Conservation (phyloP, 495 filamentous ascomycete species). For the Astrothelium subdiscretum region DNA sequence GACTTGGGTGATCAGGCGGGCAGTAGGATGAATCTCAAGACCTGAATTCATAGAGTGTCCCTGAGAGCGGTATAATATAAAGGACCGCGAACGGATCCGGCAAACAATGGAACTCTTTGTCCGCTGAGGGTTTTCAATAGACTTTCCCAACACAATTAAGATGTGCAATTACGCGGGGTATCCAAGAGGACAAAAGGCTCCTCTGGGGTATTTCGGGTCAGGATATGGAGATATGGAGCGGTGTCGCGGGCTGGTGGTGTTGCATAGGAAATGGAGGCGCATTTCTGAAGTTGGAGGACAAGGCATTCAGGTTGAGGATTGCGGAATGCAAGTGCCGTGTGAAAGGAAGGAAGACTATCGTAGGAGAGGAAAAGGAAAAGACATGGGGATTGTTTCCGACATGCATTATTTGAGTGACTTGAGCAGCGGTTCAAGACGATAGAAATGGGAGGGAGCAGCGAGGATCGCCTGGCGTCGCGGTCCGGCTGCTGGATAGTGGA, state of each 20-base stretch:
- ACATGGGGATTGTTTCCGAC: no score
- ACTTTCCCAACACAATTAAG: no score
- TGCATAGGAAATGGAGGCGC: not conserved
- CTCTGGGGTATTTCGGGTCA: not conserved
- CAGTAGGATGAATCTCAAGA: not conserved
- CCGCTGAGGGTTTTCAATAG: no score
- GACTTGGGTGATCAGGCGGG: not conserved
- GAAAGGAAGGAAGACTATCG: no score
- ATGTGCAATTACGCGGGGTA: not conserved
- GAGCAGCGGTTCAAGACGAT: not conserved
- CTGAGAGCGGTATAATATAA: not conserved
- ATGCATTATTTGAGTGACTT: not conserved
- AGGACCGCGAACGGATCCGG: not conserved
- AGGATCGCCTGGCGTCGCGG: not conserved
- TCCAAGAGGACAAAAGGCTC: not conserved
- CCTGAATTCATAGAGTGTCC: not conserved
- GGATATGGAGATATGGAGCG: not conserved
- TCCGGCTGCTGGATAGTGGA: not conserved
- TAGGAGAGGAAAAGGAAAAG: no score
- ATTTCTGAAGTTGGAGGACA: not conserved
- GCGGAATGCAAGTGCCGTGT: no score
- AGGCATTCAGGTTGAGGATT: no score
- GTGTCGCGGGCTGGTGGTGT: not conserved
- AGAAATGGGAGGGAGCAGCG: not conserved
- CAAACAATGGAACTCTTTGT: slow-evolving; percentile 1